phyloP scores from a whole-genome alignment of 495 filamentous ascomycete genomes.

The Aspergillus funiculosus region DNA sequence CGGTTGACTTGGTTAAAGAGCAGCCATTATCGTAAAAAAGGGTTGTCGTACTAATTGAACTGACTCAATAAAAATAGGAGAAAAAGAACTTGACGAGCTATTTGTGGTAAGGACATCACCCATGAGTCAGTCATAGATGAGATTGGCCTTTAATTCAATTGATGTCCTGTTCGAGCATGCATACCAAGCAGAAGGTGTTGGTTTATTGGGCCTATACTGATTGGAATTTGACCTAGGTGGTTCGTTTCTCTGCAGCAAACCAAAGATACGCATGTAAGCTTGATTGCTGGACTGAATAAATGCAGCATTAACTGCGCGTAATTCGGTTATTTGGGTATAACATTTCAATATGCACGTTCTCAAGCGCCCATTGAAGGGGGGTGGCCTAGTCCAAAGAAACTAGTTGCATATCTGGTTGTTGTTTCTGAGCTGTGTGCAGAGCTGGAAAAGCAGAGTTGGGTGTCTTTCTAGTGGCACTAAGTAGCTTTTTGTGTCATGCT shows the following conservation, averaged over 20 bases:
- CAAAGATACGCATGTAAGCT: slow-evolving; percentile 2
- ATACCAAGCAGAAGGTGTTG: no score
- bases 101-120: no score
- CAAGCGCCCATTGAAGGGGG: neutral
- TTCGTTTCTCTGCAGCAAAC: neutral
- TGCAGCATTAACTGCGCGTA: neutral
- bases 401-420: neutral
- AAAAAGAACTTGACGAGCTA: no score
- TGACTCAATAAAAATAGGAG: no score
- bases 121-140: no score
- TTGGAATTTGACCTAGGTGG: neutral
- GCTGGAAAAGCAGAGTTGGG: neutral
- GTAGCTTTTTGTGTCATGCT: neutral
- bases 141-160: no score
- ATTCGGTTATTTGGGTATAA: neutral
- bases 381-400: neutral
- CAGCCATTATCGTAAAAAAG: no score
- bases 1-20: no score
- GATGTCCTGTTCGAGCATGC: no score
- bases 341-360: neutral
- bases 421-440: neutral
- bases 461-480: neutral
- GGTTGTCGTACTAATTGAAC: no score
- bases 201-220: no score
- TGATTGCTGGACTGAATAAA: neutral